Evolutionary conservation across 75 land plant genomes (phyloP).

Genomic region (Selaginella tamariscina): DNA sequence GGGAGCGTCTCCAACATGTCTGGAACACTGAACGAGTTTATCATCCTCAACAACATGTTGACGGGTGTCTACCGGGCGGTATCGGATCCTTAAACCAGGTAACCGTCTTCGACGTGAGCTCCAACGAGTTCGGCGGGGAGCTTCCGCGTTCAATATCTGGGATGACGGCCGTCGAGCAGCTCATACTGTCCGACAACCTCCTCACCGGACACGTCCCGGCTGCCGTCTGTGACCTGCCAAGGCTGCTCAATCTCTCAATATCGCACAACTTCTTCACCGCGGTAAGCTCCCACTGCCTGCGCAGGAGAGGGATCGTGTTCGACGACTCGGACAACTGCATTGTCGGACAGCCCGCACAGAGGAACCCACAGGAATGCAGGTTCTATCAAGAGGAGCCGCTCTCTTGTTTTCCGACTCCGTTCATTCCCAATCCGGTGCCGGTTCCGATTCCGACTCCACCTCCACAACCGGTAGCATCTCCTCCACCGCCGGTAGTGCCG

Average conservation of each 20-base stretch:
- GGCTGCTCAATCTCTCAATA: not conserved
- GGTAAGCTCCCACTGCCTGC: not conserved
- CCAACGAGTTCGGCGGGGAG: not conserved
- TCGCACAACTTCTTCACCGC: slow-evolving; percentile 5
- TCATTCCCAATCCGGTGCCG: not conserved
- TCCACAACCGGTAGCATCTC: not conserved
- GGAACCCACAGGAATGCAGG: not conserved
- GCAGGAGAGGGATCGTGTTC: not conserved
- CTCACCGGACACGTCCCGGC: not conserved
- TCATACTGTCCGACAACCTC: not conserved
- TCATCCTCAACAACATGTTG: not conserved
- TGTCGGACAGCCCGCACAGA: not conserved
- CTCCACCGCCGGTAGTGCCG: not conserved
- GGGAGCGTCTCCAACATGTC: slow-evolving; percentile 7
- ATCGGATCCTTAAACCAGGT: not conserved
- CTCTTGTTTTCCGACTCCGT: slow-evolving; percentile 2
- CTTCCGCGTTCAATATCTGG: not conserved
- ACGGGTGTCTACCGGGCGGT: not conserved
- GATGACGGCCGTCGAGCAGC: not conserved
- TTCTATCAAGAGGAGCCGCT: not conserved
- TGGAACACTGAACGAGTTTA: slow-evolving; percentile 2
- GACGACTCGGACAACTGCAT: slow-evolving; percentile 4
- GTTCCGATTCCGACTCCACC: not conserved
- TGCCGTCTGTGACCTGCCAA: slow-evolving; percentile 2
- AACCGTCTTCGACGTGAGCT: slow-evolving; percentile 2